phyloP scores from a whole-genome alignment of 164 flowering plant genomes.

The Stephania cephalantha region DNA sequence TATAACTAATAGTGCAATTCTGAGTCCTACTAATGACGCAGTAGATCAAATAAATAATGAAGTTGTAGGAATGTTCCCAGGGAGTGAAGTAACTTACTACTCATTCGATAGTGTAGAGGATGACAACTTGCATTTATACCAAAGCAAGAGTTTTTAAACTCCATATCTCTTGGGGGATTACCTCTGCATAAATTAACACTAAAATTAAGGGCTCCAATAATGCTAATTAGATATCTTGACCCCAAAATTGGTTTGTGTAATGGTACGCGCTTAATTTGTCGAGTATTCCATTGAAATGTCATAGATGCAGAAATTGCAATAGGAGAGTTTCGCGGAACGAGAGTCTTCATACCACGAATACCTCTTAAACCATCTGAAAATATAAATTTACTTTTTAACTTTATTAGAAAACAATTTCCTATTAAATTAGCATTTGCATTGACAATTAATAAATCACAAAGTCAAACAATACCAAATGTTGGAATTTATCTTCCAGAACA shows the following conservation, averaged over 20 bases:
- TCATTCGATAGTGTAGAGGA: constrained; percentile 8
- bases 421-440: background rate
- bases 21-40: background rate
- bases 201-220: background rate
- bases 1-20: background rate
- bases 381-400: background rate
- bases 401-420: background rate
- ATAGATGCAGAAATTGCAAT: background rate
- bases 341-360: background rate
- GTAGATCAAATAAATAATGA: background rate
- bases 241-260: background rate
- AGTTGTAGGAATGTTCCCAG: background rate
- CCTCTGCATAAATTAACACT: constrained; percentile 4
- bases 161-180: background rate
- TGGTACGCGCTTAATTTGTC: background rate
- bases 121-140: background rate
- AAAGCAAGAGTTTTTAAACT: background rate
- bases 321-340: background rate
- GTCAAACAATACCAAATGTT: background rate
- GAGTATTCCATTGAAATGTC: background rate
- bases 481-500: background rate
- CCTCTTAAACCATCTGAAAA: background rate
- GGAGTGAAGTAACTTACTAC: background rate
- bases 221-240: constrained; percentile 2
- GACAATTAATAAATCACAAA: background rate